Conservation (phyloP, 2,329 filamentous ascomycete species). For the Lasiodiplodia citricola region DNA sequence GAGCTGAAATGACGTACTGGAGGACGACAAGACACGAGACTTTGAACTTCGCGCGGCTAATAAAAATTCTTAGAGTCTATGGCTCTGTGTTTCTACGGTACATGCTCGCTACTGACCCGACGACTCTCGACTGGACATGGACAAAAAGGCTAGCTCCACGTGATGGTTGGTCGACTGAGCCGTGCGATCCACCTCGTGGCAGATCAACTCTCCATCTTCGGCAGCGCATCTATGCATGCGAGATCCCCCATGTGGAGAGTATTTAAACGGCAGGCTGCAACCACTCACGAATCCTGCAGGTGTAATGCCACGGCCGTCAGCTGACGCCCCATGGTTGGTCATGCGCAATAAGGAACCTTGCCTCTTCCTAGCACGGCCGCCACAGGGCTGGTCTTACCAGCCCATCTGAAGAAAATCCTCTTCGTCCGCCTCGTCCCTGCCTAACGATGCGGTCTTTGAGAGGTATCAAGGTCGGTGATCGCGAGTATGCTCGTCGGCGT, state of each 20-base stretch:
- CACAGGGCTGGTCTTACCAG: not conserved
- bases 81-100: too few species aligned
- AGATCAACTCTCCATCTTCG: not conserved
- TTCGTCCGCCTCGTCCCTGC: not conserved
- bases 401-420: not conserved
- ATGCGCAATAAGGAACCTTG: slow-evolving; percentile 1
- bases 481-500: not conserved
- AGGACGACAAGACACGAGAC: not conserved
- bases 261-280: not conserved
- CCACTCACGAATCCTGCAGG: slow-evolving; percentile 4
- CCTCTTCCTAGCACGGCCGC: not conserved
- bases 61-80: too few species aligned
- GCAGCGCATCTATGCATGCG: not conserved
- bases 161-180: not conserved
- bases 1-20: not conserved
- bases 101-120: too few species aligned
- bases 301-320: not conserved
- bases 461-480: slow-evolving; percentile 2
- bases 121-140: too few species aligned
- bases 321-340: slow-evolving; percentile 1
- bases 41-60: too few species aligned
- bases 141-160: not conserved
- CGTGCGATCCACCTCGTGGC: not conserved
- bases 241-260: not conserved
- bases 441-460: not conserved